Base-by-base conservation (phyloP, 2,329 filamentous ascomycete genomes). In the Rhynchosporium agropyri region DNA sequence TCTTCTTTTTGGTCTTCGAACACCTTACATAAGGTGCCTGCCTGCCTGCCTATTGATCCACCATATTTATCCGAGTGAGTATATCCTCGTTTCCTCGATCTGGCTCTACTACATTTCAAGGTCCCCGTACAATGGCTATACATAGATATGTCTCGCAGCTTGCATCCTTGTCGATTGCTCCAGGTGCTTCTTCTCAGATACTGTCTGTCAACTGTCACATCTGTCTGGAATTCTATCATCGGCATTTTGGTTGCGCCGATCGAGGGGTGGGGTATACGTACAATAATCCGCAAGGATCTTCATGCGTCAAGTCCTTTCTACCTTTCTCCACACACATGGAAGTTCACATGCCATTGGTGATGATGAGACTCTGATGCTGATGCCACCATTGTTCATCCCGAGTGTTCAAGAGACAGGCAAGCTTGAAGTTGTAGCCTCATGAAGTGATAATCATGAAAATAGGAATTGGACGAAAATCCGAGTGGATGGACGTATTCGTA, bases 361-460 rank as follows among this genome's bases (percentile, higher is more conserved):
- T 62, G 60, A 58, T 58, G 54, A 57, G 53, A 57, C 53, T 45
- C 46, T 9, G 36, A 51, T 60, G 48, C 38, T 46, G 49, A 45
- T 48, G 48, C 40, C 58, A 53, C 50, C 57, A 50, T 60, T 15
- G n/a, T 15, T 3, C 1, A 6, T 28, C 33, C 20, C 43, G 43
- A 15, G 12, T 42, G n/a, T 28, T 15, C 4, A 28, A 36, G 53
- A 46, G 54, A 46, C 60, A 29, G 54, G 60, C 60, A 62, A 62
- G 60, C 60, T 56, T 29, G 43, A 8, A 55, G 42, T 56, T 29
- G 43, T 13, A 55, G 42, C 54, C 38, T 57, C 54, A 57, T 57
- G 54, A 57, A 13, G 40, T 57, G 40, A 57, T 46, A 10, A 36
- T 5, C 33, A 36, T 36, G 33, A 2, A 10, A n/a, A n/a, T 12